Percentiles rank a stretch among this genome's conserved stretches.
Conservation (phyloP, 106 monocot species). For the Ottelia alismoides region DNA sequence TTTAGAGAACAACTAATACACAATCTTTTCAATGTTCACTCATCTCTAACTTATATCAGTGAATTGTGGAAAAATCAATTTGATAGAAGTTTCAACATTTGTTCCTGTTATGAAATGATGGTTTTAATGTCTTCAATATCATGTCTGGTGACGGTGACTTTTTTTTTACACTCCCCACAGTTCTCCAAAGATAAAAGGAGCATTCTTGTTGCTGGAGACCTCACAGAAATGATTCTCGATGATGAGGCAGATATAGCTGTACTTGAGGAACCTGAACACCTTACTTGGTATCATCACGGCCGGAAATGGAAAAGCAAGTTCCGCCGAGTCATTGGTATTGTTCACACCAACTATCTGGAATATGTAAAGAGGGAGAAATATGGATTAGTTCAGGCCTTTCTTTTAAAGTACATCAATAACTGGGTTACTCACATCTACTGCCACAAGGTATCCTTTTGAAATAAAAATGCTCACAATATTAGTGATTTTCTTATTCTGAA, state of each 20-base stretch:
- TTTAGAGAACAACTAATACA: not conserved
- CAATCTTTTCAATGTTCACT: not conserved
- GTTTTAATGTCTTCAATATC: not conserved
- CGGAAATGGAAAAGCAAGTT: conserved; percentile 84
- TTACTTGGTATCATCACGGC: conserved; percentile 96
- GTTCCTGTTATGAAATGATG: conserved; percentile 5
- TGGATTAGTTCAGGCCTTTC: conserved; percentile 37
- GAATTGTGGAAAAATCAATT: no score
- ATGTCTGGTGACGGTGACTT: not conserved
- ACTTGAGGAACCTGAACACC: conserved; percentile 91
- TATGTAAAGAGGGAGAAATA: conserved; percentile 92
- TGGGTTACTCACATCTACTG: conserved; percentile 88
- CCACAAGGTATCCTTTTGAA: conserved; percentile 58
- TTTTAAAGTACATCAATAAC: conserved; percentile 55
- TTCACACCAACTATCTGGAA: conserved; percentile 93
- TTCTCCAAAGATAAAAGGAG: conserved; percentile 72
- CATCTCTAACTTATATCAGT: no score
- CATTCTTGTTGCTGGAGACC: conserved; percentile 80
- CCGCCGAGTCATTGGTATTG: conserved; percentile 61
- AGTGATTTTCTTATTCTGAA: no score
- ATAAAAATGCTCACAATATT: no score
- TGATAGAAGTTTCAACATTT: no score
- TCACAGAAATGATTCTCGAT: conserved; percentile 62
- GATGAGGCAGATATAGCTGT: conserved; percentile 75
- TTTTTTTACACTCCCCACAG: conserved; percentile 22